Base-by-base conservation (phyloP, 345 rosid species). In the Rubroshorea leprosula region DNA sequence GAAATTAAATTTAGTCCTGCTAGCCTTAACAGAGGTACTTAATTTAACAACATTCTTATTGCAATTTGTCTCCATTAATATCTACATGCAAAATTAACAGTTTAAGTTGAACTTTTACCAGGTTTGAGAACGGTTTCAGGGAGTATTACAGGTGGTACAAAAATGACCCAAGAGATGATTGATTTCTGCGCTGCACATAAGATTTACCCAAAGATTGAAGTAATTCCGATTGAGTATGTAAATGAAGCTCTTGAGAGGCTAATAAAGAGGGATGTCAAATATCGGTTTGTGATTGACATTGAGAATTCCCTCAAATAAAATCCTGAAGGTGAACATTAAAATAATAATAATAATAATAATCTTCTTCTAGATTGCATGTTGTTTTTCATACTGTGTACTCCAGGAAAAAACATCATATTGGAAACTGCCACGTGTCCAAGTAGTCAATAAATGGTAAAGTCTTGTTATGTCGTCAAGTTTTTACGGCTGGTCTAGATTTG, bases 231-330 rank as follows among this genome's bases (percentile, higher is more conserved):
- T 25, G 72, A 86, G 14, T 66, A 81, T 56, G 76, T 56, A 9
- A 92, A 83, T 31, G 90, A 82, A 73, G 96, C 96, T 61, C 75
- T 86, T 0, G 95, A 86, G 71, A 78, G 96, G 77, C 64, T 92
- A n/a, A 57, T 69, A 58, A 88, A 86, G 72, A 80, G 68, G 57
- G 95, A 92, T 58, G 76, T 86, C 51, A 86, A 82, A 78, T 89
- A 84, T 57, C 78, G 95, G 9, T 92, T 92, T 55, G 95, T 89
- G 72, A 86, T 92, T 23, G 95, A 92, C 55, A 72, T 88, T 3
- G 74, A 81, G 73, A 84, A 72, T 55, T 82, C 90, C 61, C 71
- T 91, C 57, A 78, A 88, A 49, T 86, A 72, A 80, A 8, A 27
- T 27, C 31, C 31, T 27, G 31, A 8, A 27, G 31, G 8, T 27